These are phyloP conservation scores for Firmiana major DNA, from an alignment of 345 rosid species.

Conservation along the genomic window DNA sequence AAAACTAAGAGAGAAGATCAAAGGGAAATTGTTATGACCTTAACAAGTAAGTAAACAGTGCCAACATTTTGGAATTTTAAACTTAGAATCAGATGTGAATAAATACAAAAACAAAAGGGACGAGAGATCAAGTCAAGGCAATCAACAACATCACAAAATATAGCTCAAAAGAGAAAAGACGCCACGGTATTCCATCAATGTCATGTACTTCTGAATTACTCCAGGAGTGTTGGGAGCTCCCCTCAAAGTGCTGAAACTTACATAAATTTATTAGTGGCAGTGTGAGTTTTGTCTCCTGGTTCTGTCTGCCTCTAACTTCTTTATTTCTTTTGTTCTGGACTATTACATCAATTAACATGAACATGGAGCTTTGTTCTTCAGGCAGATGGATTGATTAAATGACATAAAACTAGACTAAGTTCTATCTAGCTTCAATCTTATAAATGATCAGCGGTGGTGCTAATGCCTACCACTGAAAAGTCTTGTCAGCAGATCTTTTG, in stretches of 20 bases:
- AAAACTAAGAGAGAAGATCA: not conserved
- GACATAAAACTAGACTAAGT: not conserved
- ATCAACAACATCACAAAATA: not conserved
- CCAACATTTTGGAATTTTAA: not conserved
- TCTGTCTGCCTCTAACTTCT: not conserved
- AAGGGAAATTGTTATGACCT: no score
- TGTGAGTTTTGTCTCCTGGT: not conserved
- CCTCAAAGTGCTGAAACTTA: not conserved
- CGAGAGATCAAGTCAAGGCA: not conserved
- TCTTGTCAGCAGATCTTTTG: not conserved
- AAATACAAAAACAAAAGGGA: not conserved
- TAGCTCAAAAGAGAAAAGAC: not conserved
- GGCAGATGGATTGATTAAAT: not conserved
- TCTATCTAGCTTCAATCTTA: not conserved
- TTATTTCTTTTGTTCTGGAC: not conserved
- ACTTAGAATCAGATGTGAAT: not conserved
- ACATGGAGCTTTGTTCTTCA: not conserved
- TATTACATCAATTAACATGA: not conserved
- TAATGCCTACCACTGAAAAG: not conserved
- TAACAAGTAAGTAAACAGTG: not conserved
- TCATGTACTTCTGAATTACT: not conserved
- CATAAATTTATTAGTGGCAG: not conserved
- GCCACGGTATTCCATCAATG: not conserved
- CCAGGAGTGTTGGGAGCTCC: not conserved
- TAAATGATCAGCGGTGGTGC: not conserved